phyloP scores from a whole-genome alignment of 805 yeast genomes.

The Blastobotrys mokoenaii region DNA sequence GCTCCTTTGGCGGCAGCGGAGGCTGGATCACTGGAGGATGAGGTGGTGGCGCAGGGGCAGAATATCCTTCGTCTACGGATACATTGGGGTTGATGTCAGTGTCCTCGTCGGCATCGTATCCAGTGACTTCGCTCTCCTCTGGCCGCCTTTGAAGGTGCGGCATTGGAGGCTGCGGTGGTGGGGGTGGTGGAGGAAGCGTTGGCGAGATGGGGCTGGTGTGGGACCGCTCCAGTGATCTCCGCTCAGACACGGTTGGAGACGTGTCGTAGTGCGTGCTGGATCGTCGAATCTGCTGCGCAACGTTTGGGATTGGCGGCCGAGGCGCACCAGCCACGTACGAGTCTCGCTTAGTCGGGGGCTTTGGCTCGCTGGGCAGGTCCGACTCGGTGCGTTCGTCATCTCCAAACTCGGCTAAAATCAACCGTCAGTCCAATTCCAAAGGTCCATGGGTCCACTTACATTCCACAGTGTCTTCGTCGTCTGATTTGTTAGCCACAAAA shows the following conservation, averaged over 20 bases:
- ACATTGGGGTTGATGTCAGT: constrained; percentile 24
- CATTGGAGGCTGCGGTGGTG: constrained; percentile 12
- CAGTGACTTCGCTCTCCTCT: constrained; percentile 43
- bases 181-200: constrained; percentile 12
- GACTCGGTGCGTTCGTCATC: constrained; percentile 24
- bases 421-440: constrained; percentile 6
- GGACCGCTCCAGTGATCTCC: neutral
- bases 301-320: constrained; percentile 17
- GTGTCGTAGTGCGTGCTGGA: neutral
- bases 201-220: constrained; percentile 2
- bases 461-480: constrained; percentile 4
- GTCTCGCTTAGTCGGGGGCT: constrained; percentile 7
- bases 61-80: constrained; percentile 5
- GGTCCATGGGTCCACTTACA: neutral
- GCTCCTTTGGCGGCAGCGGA: constrained; percentile 9
- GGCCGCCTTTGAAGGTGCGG: constrained; percentile 37
- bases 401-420: constrained; percentile 19
- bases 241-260: neutral
- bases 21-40: constrained; percentile 7
- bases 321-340: constrained; percentile 18
- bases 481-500: constrained; percentile 5
- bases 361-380: constrained; percentile 8
- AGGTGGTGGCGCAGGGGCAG: constrained; percentile 13
- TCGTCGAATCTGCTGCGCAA: neutral
- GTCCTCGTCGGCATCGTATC: constrained; percentile 66